phyloP scores from a whole-genome alignment of 257 asterid genomes.

The Solanum arcanum region DNA sequence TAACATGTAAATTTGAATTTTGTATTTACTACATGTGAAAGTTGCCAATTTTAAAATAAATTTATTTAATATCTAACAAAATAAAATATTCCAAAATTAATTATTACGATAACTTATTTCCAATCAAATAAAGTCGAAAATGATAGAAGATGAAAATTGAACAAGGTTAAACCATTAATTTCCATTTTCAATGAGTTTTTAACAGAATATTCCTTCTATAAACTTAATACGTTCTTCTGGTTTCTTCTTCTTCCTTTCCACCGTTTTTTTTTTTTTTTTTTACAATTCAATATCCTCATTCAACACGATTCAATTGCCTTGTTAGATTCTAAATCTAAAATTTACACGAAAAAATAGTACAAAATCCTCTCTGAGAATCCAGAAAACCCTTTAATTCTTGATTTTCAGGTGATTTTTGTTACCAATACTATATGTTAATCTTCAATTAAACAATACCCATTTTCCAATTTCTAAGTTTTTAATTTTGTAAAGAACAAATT shows the following conservation, averaged over 20 bases:
- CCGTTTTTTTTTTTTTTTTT: background rate
- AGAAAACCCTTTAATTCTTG: background rate
- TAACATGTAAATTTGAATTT: too few species aligned
- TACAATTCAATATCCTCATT: background rate
- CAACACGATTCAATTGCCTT: background rate
- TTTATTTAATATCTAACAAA: too few species aligned
- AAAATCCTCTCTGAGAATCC: background rate
- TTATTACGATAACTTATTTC: too few species aligned
- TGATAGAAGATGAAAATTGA: too few species aligned
- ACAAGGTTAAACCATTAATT: background rate
- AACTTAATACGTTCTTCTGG: background rate
- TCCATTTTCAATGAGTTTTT: too few species aligned
- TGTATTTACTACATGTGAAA: too few species aligned
- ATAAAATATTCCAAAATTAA: accelerated
- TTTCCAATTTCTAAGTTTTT: background rate
- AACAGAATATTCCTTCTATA: background rate
- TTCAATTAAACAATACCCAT: background rate
- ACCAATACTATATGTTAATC: background rate
- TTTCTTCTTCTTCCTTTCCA: background rate
- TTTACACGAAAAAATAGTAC: background rate
- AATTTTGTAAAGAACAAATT: background rate
- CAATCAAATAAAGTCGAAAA: too few species aligned
- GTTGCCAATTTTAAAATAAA: too few species aligned
- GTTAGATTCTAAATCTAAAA: background rate
- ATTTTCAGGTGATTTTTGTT: background rate